A percentile compares a stretch with the other conserved stretches of the same genome.
These are phyloP conservation scores for Cercospora sp. DNA, from an alignment of 2,329 filamentous ascomycete genomes.

Conservation along the genomic window DNA sequence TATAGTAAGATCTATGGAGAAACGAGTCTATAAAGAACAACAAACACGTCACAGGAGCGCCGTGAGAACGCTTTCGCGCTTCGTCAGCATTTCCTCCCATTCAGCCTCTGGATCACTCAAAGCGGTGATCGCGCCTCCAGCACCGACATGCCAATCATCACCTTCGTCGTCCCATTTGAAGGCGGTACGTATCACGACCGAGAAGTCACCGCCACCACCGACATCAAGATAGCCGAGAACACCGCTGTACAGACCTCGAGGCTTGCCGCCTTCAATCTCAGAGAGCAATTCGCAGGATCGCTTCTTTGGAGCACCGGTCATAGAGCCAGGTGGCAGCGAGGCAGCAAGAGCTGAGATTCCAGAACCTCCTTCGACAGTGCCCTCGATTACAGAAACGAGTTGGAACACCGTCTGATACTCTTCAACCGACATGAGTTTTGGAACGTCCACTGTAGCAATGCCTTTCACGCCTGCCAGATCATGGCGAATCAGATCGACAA, in stretches of 20 bases:
- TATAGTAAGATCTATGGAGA: slow-evolving; percentile 9
- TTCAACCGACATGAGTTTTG: slow-evolving; percentile 80
- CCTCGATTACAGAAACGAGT: slow-evolving; percentile 85
- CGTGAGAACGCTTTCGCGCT: slow-evolving; percentile 40
- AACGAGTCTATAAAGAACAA: neutral
- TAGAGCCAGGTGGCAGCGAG: slow-evolving; percentile 83
- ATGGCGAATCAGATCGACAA: slow-evolving; percentile 92
- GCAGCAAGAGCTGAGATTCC: slow-evolving; percentile 75
- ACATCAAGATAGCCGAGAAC: slow-evolving; percentile 89
- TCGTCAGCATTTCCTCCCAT: slow-evolving; percentile 77
- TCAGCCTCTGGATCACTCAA: slow-evolving; percentile 78
- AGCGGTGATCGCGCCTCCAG: slow-evolving; percentile 85
- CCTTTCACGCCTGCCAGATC: slow-evolving; percentile 74
- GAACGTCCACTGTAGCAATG: slow-evolving; percentile 64
- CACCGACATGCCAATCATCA: slow-evolving; percentile 74
- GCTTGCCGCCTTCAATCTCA: slow-evolving; percentile 62
- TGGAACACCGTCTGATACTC: slow-evolving; percentile 90
- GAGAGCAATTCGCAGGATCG: slow-evolving; percentile 81
- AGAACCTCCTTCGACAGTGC: slow-evolving; percentile 56
- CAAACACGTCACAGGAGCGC: slow-evolving; percentile 17
- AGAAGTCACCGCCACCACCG: slow-evolving; percentile 83
- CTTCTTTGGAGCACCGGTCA: slow-evolving; percentile 96
- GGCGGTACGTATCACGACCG: slow-evolving; percentile 82
- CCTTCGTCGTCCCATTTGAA: slow-evolving; percentile 69
- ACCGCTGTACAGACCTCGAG: slow-evolving; percentile 80